Conservation (phyloP, 106 monocot species). For the Allium cepa region DNA sequence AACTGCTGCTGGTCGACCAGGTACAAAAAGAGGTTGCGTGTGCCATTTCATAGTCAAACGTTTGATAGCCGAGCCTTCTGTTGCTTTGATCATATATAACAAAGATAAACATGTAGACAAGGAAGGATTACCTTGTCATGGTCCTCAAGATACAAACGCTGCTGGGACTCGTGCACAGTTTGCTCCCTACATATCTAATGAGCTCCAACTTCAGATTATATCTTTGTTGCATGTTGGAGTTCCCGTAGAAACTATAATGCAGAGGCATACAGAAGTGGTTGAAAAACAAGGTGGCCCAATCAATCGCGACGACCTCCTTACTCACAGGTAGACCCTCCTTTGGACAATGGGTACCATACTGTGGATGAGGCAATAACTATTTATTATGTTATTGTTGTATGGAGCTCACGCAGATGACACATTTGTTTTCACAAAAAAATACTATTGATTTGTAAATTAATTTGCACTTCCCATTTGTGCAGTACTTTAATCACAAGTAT, state of each 20-base stretch:
- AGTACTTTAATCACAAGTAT: too few relatives aligned
- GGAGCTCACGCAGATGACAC: too few relatives aligned
- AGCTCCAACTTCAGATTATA: constrained; percentile 70
- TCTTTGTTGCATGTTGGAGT: constrained; percentile 85
- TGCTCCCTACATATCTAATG: constrained; percentile 91
- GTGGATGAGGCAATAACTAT: too few relatives aligned
- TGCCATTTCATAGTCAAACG: constrained; percentile 99
- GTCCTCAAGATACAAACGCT: constrained; percentile 66
- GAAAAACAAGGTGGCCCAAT: constrained; percentile 87
- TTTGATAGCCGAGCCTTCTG: constrained; percentile 81
- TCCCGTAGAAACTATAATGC: constrained; percentile 99
- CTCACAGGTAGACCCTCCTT: constrained; percentile 37
- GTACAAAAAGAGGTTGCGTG: constrained; percentile 90
- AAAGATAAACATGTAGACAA: constrained; percentile 92
- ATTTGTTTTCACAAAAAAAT: too few relatives aligned
- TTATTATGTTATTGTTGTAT: too few relatives aligned
- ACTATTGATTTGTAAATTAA: too few relatives aligned
- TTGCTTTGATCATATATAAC: constrained; percentile 95
- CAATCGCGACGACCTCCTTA: constrained; percentile 93
- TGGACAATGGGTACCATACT: not conserved
- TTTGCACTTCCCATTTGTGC: too few relatives aligned
- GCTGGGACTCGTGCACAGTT: constrained; percentile 88
- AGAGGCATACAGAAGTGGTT: constrained; percentile 76
- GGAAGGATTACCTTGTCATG: constrained; percentile 88
- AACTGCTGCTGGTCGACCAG: constrained; percentile 87